Base-by-base conservation (phyloP, 1,284 basidiomycete species). In the Ceratobasidium sp. region DNA sequence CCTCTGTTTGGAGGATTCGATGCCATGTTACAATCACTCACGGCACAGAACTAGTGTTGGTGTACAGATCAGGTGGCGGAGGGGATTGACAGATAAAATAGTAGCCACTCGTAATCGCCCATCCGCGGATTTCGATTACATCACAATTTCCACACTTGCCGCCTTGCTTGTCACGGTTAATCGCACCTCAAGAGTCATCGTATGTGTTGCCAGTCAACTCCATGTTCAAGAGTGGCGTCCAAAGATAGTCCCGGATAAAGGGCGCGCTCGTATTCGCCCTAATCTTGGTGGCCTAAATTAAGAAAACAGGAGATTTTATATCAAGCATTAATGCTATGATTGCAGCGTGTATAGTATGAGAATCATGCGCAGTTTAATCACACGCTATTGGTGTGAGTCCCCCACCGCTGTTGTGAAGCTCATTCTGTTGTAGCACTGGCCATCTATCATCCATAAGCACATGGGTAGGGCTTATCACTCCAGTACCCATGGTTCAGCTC, bases 31-130 rank as follows among this genome's bases (percentile, higher is more conserved):
- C 23, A 33, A 58, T 49, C 46, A 33, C 4, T 58, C 56, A 23
- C 23, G 28, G 10, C 18, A 58, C 56, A 58, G 23, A 23, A 33
- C 28, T 23, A 33, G n/a, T 33, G n/a, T 58, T 5, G 56, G 23
- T 33, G 56, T 23, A 33, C n/a, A 58, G 49, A 49, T 15, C 13
- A 69, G 53, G 67, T 51, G 46, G 44, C n/a, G 46, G 46, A 49
- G 46, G 46, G 46, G 46, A 49, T 49, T 49, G 46, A 51, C 18
- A 53, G 13, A 28, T 26, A 13, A 26, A 51, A 28, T 28, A 28
- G n/a, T 69, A 69, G 67, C 67, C 67, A 69, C 67, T 28, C 42
- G 46, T 69, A 69, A 51, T 39, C 46, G 67, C 67, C 67, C 67
- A 39, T 53, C 67, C 67, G 33, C 67, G 67, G 67, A 69, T 26